These are phyloP conservation scores for Penicillium janthinellum DNA, from an alignment of 2,329 filamentous ascomycete genomes.

Conservation along the genomic window DNA sequence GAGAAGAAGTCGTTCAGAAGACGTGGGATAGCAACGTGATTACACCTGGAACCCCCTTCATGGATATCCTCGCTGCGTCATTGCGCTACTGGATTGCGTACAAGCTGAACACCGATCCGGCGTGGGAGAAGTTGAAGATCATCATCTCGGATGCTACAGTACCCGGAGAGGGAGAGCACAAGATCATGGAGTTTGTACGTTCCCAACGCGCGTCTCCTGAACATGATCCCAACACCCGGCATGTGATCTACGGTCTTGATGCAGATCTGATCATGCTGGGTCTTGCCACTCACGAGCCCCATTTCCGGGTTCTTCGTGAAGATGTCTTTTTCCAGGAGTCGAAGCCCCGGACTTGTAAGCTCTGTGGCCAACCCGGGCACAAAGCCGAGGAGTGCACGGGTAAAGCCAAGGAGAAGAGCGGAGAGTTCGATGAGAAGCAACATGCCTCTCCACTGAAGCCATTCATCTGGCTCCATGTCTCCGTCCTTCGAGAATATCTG, in stretches of 20 bases:
- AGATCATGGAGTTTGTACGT: slow-evolving; percentile 98
- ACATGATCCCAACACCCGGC: slow-evolving; percentile 93
- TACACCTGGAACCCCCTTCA: slow-evolving; percentile 96
- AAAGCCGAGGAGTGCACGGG: slow-evolving; percentile 84
- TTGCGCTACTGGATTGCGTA: slow-evolving; percentile 96
- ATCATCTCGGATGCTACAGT: slow-evolving; percentile 99
- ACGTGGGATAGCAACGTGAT: slow-evolving; percentile 90
- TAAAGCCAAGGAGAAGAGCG: slow-evolving; percentile 73
- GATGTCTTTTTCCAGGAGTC: slow-evolving; percentile 93
- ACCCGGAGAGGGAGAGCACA: slow-evolving; percentile 96
- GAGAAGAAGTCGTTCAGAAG: slow-evolving; percentile 70
- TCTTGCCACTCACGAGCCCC: slow-evolving; percentile 92
- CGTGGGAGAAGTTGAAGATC: slow-evolving; percentile 89
- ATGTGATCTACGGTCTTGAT: slow-evolving; percentile 97
- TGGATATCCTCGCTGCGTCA: slow-evolving; percentile 90
- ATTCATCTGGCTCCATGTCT: slow-evolving; percentile 97
- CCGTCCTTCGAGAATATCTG: slow-evolving; percentile 87
- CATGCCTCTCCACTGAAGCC: slow-evolving; percentile 74
- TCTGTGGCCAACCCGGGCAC: slow-evolving; percentile 92
- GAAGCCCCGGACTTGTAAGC: slow-evolving; percentile 76
- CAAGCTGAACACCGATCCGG: slow-evolving; percentile 95
- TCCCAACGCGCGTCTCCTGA: slow-evolving; percentile 88
- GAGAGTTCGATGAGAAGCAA: slow-evolving; percentile 80
- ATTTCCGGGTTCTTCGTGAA: slow-evolving; percentile 93
- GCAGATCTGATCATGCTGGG: slow-evolving; percentile 99